Base-by-base conservation (phyloP, 139 green algal species). In the Haematococcus lacustris region DNA sequence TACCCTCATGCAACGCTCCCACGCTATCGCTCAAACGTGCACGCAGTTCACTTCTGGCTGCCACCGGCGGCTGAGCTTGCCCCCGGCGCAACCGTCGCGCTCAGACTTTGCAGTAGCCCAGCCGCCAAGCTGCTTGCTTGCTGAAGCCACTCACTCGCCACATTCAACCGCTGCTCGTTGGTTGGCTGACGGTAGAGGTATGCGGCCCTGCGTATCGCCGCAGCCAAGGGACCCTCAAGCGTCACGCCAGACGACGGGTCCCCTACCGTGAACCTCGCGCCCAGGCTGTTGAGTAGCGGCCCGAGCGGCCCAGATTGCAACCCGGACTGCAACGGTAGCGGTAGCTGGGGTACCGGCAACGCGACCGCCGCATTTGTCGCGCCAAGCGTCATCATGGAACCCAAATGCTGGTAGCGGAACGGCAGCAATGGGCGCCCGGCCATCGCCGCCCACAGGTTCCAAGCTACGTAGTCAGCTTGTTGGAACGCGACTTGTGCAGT, bases 381-480 rank as follows among this genome's bases (percentile, higher is more conserved):
- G 1, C 92, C 92, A 25, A 99, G 88, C 0, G 87, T 88, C 93
- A 99, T 97, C 93, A 98, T 97, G 73, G 89, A 86, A 5, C 95
- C 95, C 33, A 99, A 84, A 82, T 99, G 93, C 87, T 98, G 93
- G 86, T 98, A 99, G 53, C 79, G 82, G 87, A 99, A 99, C 39
- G 86, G 89, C 68, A 98, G 85, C 74, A 98, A 80, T 2, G 91
- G 84, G 2, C 89, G 83, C 21, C 74, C 74, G 79, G 96, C 97
- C 76, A 98, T 94, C 38, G 87, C 50, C 0, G 94, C 87, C 95
- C 95, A 99, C 28, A 99, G 66, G 79, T 98, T 99, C 94, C 94
- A 99, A 0, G 93, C 94, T 7, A 90, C 91, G 73, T 98, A 99
- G 78, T 99, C 95, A 0, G 94, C 92, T 73, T 97, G 91, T 80